Evolutionary conservation across 345 rosid genomes (phyloP).

Genomic region (Aegle marmelos): DNA sequence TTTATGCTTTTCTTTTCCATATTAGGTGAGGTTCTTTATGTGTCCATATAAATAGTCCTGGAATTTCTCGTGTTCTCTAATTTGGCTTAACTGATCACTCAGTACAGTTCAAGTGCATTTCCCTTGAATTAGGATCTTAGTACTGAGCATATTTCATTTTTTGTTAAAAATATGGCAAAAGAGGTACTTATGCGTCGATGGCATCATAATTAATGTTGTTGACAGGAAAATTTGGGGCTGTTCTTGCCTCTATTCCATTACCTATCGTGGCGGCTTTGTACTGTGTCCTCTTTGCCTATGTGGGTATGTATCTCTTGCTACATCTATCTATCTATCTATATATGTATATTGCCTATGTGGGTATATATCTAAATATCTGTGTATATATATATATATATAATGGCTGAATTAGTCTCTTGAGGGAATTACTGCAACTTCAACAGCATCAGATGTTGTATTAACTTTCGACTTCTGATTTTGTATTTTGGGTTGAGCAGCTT

Average conservation of each 20-base stretch:
- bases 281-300: constrained; percentile 81
- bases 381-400: too few species aligned
- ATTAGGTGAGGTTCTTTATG: constrained; percentile 39
- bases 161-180: neutral
- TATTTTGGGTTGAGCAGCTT: constrained; percentile 47
- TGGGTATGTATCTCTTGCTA: constrained; percentile 51
- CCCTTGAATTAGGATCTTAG: neutral
- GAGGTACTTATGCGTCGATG: neutral
- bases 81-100: neutral
- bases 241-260: constrained; percentile 84
- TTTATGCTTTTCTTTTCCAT: constrained; percentile 94
- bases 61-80: neutral
- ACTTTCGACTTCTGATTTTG: neutral
- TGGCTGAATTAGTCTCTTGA: neutral
- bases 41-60: neutral
- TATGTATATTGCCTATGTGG: too few species aligned
- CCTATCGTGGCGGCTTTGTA: constrained; percentile 80
- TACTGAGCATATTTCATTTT: neutral
- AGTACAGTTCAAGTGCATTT: neutral
- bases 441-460: neutral
- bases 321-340: too few species aligned
- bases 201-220: constrained; percentile 2
- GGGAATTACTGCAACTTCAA: too few species aligned
- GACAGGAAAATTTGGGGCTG: constrained; percentile 90
- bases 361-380: too few species aligned